Conservation (phyloP, 108 stramenopile species). For the Nitzschia inconspicua region DNA sequence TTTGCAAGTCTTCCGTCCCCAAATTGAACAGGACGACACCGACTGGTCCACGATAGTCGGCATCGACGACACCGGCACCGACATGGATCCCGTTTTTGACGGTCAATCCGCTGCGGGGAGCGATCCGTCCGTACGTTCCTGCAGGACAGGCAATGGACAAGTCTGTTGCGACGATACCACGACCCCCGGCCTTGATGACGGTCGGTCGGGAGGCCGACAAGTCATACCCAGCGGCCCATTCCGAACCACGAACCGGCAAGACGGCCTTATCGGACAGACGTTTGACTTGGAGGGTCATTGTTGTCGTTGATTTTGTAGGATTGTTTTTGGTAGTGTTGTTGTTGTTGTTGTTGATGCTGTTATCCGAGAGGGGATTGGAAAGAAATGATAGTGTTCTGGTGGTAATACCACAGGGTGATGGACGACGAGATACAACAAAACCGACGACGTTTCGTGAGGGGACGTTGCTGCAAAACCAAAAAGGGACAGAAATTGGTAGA, state of each 20-base stretch:
- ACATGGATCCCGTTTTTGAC: constrained; percentile 95
- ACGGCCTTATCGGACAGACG: constrained; percentile 57
- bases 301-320: background rate
- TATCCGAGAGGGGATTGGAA: too few relatives aligned
- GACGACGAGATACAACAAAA: constrained; percentile 6
- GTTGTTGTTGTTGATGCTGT: background rate
- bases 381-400: too few relatives aligned
- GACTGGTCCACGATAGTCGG: constrained; percentile 96
- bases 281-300: constrained; percentile 58
- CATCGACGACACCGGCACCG: constrained; percentile 97
- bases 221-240: constrained; percentile 82
- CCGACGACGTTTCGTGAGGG: background rate
- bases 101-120: constrained; percentile 88
- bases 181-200: constrained; percentile 63
- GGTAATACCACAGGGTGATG: background rate
- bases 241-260: constrained; percentile 68
- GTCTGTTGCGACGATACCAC: constrained; percentile 92
- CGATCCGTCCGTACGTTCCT: constrained; percentile 95
- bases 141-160: constrained; percentile 88
- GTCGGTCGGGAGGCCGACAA: constrained; percentile 51
- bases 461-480: background rate
- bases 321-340: constrained; percentile 3
- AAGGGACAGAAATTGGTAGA: constrained; percentile 1
- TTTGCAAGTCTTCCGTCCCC: constrained; percentile 77
- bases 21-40: constrained; percentile 99